These are phyloP conservation scores for Cydonia oblonga DNA, from an alignment of 331 rosid species.

Conservation along the genomic window DNA sequence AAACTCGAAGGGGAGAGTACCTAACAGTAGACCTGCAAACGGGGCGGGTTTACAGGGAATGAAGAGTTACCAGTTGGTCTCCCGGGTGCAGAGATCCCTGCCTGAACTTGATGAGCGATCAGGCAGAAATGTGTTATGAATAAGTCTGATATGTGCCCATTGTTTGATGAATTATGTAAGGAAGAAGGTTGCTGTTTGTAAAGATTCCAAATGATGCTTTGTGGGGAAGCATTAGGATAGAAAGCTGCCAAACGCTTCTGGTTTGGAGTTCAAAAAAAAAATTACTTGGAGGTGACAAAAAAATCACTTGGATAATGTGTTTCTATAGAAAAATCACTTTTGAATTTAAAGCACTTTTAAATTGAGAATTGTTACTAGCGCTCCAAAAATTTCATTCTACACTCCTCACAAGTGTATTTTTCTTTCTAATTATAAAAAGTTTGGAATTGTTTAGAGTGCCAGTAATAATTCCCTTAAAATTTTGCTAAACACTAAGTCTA, in stretches of 20 bases:
- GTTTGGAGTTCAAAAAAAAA: neutral
- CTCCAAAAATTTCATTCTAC: fast-evolving
- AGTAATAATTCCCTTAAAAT: no score
- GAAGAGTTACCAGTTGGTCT: neutral
- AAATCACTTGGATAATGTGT: no score
- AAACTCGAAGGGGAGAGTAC: neutral
- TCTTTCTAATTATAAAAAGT: no score
- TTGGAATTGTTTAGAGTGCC: no score
- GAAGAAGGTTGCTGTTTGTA: neutral
- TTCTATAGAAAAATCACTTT: no score
- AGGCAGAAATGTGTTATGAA: neutral
- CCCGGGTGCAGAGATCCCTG: neutral
- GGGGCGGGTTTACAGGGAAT: neutral
- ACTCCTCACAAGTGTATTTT: no score
- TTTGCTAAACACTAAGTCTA: no score
- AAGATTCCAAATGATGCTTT: neutral
- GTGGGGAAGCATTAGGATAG: neutral
- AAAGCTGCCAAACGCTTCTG: neutral
- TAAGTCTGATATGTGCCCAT: no score
- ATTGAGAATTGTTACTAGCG: no score
- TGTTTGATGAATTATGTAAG: neutral
- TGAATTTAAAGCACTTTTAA: no score
- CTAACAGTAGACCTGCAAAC: neutral
- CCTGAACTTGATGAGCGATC: neutral
- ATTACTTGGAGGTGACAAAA: no score